Evolutionary conservation across 257 asterid species (phyloP).

Genomic region (Echites panduratus): DNA sequence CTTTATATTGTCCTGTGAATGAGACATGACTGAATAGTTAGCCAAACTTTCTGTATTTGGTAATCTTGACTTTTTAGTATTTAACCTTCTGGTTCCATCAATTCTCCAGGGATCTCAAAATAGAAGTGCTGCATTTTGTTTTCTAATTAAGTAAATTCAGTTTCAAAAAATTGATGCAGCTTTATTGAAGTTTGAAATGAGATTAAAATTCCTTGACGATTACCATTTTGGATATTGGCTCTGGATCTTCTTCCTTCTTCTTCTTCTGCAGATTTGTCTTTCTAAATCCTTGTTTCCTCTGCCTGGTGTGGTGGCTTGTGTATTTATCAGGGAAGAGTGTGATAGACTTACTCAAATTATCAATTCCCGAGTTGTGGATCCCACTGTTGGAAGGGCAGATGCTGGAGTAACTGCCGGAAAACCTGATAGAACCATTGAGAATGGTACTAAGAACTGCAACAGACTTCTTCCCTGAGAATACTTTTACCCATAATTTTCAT

Average conservation of each 20-base stretch:
- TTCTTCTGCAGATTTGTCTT: not conserved
- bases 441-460: conserved; percentile 29
- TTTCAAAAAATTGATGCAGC: not conserved
- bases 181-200: not conserved
- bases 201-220: not conserved
- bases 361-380: conserved; percentile 61
- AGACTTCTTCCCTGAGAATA: not conserved
- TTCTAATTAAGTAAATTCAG: not conserved
- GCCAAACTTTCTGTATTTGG: not conserved
- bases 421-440: conserved; percentile 26
- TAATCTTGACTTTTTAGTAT: not conserved
- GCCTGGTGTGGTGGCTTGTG: conserved; percentile 1
- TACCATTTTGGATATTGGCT: not conserved
- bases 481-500: conserved; percentile 9
- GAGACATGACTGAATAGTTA: not conserved
- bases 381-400: conserved; percentile 34
- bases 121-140: not conserved
- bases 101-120: not conserved
- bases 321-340: conserved; percentile 64
- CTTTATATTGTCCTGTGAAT: not conserved
- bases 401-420: conserved; percentile 22
- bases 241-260: not conserved
- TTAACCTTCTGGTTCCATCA: not conserved
- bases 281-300: conserved; percentile 4
- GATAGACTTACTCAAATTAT: conserved; percentile 54